phyloP scores from a whole-genome alignment of 441 rosid species.

The Pelargonium myrrhifolium region DNA sequence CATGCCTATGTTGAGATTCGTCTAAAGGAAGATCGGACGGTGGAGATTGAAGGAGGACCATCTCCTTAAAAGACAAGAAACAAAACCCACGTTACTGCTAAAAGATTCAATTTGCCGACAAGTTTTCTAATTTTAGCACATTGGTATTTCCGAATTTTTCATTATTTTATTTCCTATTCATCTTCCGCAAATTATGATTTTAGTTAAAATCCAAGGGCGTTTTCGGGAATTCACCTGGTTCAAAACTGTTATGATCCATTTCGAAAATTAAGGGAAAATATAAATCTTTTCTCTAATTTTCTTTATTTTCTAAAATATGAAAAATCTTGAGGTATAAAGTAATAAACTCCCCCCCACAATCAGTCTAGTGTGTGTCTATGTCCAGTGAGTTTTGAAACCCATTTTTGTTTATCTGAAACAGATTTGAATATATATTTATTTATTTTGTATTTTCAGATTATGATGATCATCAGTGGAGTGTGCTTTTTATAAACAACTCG shows the following conservation, averaged over 20 bases:
- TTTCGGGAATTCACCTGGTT: conserved; percentile 14
- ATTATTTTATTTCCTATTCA: neutral
- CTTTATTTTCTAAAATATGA: conserved; percentile 17
- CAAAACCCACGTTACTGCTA: conserved; percentile 4
- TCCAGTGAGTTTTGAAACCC: neutral
- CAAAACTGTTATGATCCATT: conserved; percentile 22
- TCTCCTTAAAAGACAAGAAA: conserved; percentile 14
- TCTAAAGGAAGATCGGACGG: conserved; percentile 19
- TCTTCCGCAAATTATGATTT: neutral
- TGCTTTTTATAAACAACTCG: too few species aligned
- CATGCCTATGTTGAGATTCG: too few species aligned
- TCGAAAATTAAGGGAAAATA: conserved; percentile 29
- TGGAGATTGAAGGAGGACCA: conserved; percentile 11
- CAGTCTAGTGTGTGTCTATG: neutral
- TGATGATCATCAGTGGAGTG: conserved; percentile 2
- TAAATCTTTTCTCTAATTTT: conserved; percentile 22
- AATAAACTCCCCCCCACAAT: neutral
- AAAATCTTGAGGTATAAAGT: neutral
- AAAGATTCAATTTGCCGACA: conserved; percentile 17
- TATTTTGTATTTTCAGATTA: neutral
- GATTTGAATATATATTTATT: neutral
- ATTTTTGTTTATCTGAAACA: neutral
- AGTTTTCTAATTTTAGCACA: conserved; percentile 20
- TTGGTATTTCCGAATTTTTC: conserved; percentile 24
- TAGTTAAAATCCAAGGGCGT: conserved; percentile 3